Evolutionary conservation across 352 stramenopile genomes (phyloP), one percentile per base, ranked within the genome.

Genomic region (Phytopythium ostracodes): DNA sequence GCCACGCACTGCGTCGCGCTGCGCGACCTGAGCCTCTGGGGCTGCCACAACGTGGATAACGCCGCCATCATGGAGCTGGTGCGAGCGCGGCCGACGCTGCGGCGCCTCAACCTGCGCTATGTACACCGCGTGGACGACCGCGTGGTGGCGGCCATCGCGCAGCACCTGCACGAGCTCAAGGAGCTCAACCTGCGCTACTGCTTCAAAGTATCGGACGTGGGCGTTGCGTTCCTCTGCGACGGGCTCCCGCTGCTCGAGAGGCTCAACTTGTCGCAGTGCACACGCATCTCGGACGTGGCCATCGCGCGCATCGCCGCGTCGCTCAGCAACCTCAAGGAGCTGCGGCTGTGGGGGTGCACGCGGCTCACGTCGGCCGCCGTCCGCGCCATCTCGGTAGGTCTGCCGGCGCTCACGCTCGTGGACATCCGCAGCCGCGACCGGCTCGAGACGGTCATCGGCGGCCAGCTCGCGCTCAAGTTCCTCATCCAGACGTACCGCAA

Each of bases 261-360:
- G n/a, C 64, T 96, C 44, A 91, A 96, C 51, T 61, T 96, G 27
- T 96, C 87, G 35, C 87, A 96, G 61, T 96, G 87, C 54, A 74
- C 71, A 51, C 84, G 86, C 47, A 77, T 96, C 51, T 94, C 81
- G 27, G 87, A 96, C 62, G 74, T 66, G 20, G 72, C 79, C 1
- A 90, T 96, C 22, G 64, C 70, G 56, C 71, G 72, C 24, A 82
- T 96, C 50, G 80, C 88, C 10, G 57, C 64, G 51, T 69, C 72
- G 20, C 80, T 96, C 55, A 65, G 60, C 27, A 63, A 62, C 27
- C 72, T 96, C 25, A 81, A 85, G 58, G 80, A 94, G 59, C 49
- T 96, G 60, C 81, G 82, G 60, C 79, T 96, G 38, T 96, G 81
- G 84, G 84, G 81, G 53, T 96, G 87, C 64, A 78, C 70, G 18